Evolutionary conservation across 202 grass and related monocot species (phyloP), one percentile per base, ranked within the genome.

Genomic region (Schoenoplectus tabernaemontani): DNA sequence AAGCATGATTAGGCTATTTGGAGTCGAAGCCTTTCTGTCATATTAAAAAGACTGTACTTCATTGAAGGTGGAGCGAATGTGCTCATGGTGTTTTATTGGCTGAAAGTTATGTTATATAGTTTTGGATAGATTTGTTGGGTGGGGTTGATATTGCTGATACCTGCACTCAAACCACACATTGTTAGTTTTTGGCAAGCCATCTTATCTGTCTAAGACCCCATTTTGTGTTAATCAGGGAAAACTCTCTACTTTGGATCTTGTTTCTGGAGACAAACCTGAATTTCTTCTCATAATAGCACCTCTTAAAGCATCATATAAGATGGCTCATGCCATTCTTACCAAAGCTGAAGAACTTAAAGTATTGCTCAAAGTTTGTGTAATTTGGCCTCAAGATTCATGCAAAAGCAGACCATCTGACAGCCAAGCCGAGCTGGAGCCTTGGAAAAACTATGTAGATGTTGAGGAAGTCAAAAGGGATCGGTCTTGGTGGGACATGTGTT

Each of bases 401-500:
- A 12, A 68, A 23, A 42, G 30, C 4, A 76, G 80, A 84, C 77
- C 61, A 57, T 83, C 56, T 33, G 30, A 36, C 57, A 92, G 86
- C 51, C 71, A 46, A 64, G 59, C 78, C 0, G 79, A 82, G 76
- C 64, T 98, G 33, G 59, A 77, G 5, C 84, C 89, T 43, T 98
- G 89, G 82, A 90, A 78, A 53, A 92, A 86, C 54, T 85, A 82
- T 48, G 48, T 92, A 1, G 70, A 98, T 84, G 89, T 92, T 10
- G 86, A 86, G 59, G 89, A 98, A 86, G 17, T 89, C 2, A 83
- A 77, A 56, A 76, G 44, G 44, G 76, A 39, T 43, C 85, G 74
- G 34, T 95, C 95, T 50, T 98, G 91, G 91, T 95, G 91, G 91
- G 91, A 95, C 39, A 80, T 84, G 63, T 95, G 89, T 74, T 76